Evolutionary conservation across 345 rosid genomes (phyloP), one percentile per base, ranked within the genome.

Genomic region (Salix brachista): DNA sequence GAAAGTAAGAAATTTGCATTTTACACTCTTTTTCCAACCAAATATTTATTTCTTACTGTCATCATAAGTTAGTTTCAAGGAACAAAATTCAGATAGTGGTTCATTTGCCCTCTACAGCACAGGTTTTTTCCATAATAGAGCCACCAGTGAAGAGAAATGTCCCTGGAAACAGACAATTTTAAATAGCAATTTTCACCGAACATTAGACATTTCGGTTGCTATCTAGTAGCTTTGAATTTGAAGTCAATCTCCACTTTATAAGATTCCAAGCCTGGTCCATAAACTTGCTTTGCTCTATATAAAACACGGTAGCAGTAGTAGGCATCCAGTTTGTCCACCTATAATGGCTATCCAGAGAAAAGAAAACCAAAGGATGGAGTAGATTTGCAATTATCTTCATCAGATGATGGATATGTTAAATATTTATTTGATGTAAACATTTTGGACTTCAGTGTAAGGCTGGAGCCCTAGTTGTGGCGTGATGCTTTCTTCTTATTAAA

Each of bases 1-100:
- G 93, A 82, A 86, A 87, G 99, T 95, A 91, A 82, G 94, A 30
- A 36, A 65, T 54, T 4, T 34, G 23, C 61, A 21, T 21, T 23
- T 21, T 4, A 14, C n/a, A 23, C 1, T 48, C 60, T n/a, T 44
- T 28, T 44, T n/a, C 39, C 10, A 2, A 34, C 36, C 1, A 16
- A 0, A 34, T n/a, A 8, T 52, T 18, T 52, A 19, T 52, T 19
- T 8, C 58, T 19, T 19, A 2, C 23, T 18, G 58, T 52, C 19
- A 19, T 6, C n/a, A 0, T 2, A 52, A 19, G 58, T 5, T 2
- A 52, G 34, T 32, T 32, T 32, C 34, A 32, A 32, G 0, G 56
- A 50, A 50, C 21, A 50, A 5, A 14, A 17, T 1, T 50, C 6
- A 50, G 56, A 50, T 50, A 50, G 21, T 50, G 56, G 56, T 50